These are phyloP conservation scores for Monilinia fructicola DNA, from an alignment of 2,329 filamentous ascomycete species.

Conservation along the genomic window DNA sequence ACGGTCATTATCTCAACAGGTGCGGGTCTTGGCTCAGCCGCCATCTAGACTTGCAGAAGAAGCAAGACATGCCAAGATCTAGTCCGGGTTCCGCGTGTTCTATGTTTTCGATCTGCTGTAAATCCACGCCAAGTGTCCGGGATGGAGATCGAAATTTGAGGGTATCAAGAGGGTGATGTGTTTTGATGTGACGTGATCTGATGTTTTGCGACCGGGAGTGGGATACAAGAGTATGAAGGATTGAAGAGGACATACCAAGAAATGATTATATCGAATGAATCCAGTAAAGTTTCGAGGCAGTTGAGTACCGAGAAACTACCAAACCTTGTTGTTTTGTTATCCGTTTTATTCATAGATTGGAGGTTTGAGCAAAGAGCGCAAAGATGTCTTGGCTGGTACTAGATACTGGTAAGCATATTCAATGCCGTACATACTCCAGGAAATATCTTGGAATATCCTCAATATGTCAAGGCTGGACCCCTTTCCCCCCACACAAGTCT, in stretches of 20 bases:
- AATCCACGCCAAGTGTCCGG: neutral
- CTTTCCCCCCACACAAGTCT: neutral
- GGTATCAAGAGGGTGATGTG: neutral
- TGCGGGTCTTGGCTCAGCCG: conserved; percentile 5
- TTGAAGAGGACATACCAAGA: neutral
- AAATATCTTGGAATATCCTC: neutral
- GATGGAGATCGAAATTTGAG: conserved; percentile 9
- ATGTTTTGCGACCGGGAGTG: neutral
- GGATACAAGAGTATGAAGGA: neutral
- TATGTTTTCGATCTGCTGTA: neutral
- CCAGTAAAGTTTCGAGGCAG: neutral
- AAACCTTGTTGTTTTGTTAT: neutral
- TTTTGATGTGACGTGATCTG: neutral
- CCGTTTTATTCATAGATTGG: neutral
- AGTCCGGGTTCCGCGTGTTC: conserved; percentile 6
- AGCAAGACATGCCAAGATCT: conserved; percentile 9
- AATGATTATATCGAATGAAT: neutral
- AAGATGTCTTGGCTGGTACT: neutral
- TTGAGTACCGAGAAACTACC: conserved; percentile 2
- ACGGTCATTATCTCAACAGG: neutral
- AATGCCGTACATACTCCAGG: neutral
- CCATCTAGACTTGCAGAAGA: conserved; percentile 2
- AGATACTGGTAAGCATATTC: neutral
- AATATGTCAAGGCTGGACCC: conserved; percentile 7
- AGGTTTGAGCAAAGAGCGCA: neutral